Conservation (phyloP, 139 green algal genomes). For the Chlorella sorokiniana region DNA sequence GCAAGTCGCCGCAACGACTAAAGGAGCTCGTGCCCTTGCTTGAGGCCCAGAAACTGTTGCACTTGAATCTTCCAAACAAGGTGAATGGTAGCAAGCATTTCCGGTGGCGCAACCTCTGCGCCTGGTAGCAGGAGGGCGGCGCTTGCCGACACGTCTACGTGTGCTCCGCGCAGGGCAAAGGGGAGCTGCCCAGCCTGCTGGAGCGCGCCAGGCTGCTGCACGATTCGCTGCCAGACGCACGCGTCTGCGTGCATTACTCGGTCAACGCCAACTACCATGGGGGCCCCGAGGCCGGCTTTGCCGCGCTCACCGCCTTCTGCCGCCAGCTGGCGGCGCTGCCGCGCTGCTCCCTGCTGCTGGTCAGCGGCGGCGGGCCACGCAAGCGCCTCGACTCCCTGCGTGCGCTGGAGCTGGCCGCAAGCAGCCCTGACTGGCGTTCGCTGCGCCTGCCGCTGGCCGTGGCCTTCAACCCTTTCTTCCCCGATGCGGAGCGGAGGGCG, state of each 20-base stretch:
- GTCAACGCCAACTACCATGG: slow-evolving; percentile 51
- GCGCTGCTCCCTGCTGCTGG: slow-evolving; percentile 38
- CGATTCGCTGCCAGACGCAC: not conserved
- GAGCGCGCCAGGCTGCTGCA: not conserved
- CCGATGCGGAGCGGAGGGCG: slow-evolving; percentile 15
- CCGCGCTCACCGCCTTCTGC: slow-evolving; percentile 3
- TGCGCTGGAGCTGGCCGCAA: slow-evolving; percentile 12
- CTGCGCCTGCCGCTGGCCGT: slow-evolving; percentile 31
- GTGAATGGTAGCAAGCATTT: slow-evolving; percentile 11
- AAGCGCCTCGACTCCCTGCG: slow-evolving; percentile 35
- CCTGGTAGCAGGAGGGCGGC: not conserved
- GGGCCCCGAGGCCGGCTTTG: slow-evolving; percentile 15
- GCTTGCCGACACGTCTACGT: no score
- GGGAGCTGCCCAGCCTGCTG: slow-evolving; percentile 14
- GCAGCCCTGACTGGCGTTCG: not conserved
- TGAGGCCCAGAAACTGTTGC: not conserved
- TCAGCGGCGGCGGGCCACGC: slow-evolving; percentile 47
- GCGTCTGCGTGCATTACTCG: slow-evolving; percentile 52
- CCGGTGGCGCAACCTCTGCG: not conserved
- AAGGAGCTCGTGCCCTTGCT: slow-evolving; percentile 39
- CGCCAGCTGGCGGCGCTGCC: not conserved
- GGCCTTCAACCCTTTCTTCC: slow-evolving; percentile 64
- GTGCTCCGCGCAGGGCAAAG: slow-evolving; percentile 3
- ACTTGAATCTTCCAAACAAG: slow-evolving; percentile 55
- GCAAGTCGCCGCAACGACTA: slow-evolving; percentile 39